Evolutionary conservation across 768 basidiomycete genomes (phyloP).

Genomic region (Leccinum barrowsii): DNA sequence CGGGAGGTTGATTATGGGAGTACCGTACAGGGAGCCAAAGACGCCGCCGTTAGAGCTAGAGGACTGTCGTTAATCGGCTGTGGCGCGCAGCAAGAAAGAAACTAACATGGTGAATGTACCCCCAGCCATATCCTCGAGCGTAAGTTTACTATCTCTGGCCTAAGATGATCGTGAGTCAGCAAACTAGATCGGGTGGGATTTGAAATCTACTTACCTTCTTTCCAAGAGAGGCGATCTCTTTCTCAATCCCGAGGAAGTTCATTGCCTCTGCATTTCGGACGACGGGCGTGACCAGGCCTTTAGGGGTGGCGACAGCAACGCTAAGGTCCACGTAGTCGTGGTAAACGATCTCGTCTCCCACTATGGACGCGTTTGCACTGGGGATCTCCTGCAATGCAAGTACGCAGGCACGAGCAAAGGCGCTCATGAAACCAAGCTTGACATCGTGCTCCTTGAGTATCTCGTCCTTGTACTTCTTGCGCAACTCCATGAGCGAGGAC

Average conservation of each 20-base stretch:
- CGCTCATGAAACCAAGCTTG: slow-evolving; percentile 98
- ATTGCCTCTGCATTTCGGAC: slow-evolving; percentile 86
- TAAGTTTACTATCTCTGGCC: slow-evolving; percentile 89
- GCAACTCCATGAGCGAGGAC: slow-evolving; percentile 92
- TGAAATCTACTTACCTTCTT: slow-evolving; percentile 60
- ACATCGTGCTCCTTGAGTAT: slow-evolving; percentile 89
- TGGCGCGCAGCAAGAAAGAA: neutral
- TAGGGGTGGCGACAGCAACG: slow-evolving; percentile 95
- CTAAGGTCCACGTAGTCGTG: slow-evolving; percentile 89
- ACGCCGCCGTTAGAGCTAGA: slow-evolving; percentile 95
- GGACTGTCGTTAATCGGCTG: neutral
- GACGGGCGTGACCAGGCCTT: slow-evolving; percentile 95
- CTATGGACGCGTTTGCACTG: slow-evolving; percentile 90
- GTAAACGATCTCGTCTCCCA: slow-evolving; percentile 92
- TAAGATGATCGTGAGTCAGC: slow-evolving; percentile 23
- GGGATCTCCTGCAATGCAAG: slow-evolving; percentile 91
- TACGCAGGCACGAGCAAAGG: slow-evolving; percentile 84
- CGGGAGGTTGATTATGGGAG: slow-evolving; percentile 98
- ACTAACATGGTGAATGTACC: slow-evolving; percentile 97
- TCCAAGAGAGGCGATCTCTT: slow-evolving; percentile 85
- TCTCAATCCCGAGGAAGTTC: slow-evolving; percentile 89
- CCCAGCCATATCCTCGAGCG: slow-evolving; percentile 97
- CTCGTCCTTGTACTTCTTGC: slow-evolving; percentile 89
- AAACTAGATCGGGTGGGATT: neutral
- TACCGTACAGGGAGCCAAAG: slow-evolving; percentile 95